These are phyloP conservation scores for Colletotrichum sp. DNA, from an alignment of 2,329 filamentous ascomycete species.

Conservation along the genomic window DNA sequence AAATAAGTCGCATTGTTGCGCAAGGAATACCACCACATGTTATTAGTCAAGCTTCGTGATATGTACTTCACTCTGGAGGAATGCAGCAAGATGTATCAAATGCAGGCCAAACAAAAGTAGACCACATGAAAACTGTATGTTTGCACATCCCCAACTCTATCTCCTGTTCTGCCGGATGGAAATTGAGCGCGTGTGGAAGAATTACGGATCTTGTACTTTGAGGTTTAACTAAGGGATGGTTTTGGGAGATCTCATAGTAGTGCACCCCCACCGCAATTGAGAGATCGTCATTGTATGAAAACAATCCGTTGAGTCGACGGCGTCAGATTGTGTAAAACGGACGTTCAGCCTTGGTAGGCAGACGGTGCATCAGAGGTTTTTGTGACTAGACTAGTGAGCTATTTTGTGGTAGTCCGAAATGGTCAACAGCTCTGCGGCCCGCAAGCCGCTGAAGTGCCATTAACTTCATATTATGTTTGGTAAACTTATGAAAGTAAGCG, in stretches of 20 bases:
- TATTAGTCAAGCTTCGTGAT: not conserved
- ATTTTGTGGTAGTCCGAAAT: accelerated
- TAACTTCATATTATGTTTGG: not conserved
- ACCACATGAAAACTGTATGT: not conserved
- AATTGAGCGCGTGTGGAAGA: too few relatives aligned
- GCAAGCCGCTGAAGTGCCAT: not conserved
- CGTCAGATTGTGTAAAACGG: not conserved
- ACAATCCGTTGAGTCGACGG: not conserved
- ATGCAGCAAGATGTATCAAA: not conserved
- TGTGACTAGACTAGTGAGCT: not conserved
- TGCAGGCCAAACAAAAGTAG: not conserved
- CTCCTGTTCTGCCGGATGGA: not conserved
- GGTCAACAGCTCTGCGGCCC: not conserved
- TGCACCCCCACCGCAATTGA: too few relatives aligned
- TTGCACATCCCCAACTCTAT: not conserved
- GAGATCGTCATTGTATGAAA: too few relatives aligned
- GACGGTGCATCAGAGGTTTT: not conserved
- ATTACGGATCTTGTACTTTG: too few relatives aligned
- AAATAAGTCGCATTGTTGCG: not conserved
- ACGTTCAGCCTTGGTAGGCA: not conserved
- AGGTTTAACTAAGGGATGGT: too few relatives aligned
- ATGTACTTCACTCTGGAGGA: not conserved
- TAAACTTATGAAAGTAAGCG: not conserved
- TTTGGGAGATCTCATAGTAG: too few relatives aligned
- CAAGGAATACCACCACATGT: not conserved